A percentile compares a stretch with the other conserved stretches of the same genome.
Conservation (phyloP, 139 green algal species). For the Edaphochlamys debaryana region DNA sequence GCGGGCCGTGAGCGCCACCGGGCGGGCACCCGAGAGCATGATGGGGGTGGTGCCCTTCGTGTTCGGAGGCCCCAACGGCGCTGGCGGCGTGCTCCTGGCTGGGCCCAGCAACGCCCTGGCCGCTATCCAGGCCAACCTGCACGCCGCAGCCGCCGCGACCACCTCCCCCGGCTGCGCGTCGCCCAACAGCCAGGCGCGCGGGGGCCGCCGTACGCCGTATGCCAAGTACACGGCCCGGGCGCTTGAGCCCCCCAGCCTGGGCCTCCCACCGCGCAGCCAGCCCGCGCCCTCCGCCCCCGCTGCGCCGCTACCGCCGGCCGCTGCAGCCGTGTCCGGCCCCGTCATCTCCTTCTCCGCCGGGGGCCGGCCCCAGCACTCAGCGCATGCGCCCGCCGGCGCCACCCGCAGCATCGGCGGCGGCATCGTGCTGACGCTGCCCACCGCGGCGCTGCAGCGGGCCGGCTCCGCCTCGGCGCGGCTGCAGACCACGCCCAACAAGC, state of each 20-base stretch:
- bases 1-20: no score
- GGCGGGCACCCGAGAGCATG: no score
- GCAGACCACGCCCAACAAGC: no score
- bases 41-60: conserved; percentile 13
- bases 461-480: background rate
- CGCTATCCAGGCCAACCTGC: background rate
- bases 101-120: background rate
- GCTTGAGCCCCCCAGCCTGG: background rate
- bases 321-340: conserved; percentile 18
- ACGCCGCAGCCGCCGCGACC: background rate
- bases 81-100: background rate
- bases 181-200: no score
- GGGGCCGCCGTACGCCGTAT: background rate
- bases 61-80: background rate
- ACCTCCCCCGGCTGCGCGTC: no score
- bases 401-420: conserved; percentile 8
- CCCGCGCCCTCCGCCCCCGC: background rate
- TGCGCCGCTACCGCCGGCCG: background rate
- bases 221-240: background rate
- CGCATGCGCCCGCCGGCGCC: background rate
- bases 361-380: conserved; percentile 17
- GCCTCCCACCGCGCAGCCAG: conserved; percentile 3
- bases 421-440: conserved; percentile 12
- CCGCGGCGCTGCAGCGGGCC: background rate
- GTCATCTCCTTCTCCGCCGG: conserved; percentile 7